A percentile compares a stretch with the other conserved stretches of the same genome.
These are phyloP conservation scores for Plasmodium coatneyi DNA, from an alignment of 169 alveolate genomes.

Conservation along the genomic window DNA sequence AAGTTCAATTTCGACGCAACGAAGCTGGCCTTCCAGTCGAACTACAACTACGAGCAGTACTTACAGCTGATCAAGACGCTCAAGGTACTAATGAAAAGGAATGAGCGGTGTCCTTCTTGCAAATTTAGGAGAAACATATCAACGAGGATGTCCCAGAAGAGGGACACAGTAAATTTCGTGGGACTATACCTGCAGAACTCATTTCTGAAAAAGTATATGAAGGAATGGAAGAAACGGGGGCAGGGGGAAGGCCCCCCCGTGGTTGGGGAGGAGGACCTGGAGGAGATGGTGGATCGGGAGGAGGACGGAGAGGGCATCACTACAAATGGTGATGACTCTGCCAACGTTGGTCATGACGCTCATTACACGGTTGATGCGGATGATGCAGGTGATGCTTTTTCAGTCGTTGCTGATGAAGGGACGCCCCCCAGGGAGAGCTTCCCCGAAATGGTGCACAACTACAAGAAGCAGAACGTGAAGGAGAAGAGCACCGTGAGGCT, in stretches of 20 bases:
- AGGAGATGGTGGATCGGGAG: constrained; percentile 25
- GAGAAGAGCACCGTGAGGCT: constrained; percentile 83
- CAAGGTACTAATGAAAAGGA: constrained; percentile 8
- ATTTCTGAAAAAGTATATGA: constrained; percentile 70
- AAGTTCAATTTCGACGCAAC: constrained; percentile 25
- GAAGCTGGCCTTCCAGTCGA: constrained; percentile 46
- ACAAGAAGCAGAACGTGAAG: constrained; percentile 80
- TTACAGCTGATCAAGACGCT: constrained; percentile 8
- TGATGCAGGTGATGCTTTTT: too few relatives aligned
- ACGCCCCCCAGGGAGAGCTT: constrained; percentile 19
- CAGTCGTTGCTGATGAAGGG: neutral
- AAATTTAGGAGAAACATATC: constrained; percentile 7
- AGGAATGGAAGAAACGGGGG: constrained; percentile 43
- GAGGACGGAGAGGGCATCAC: neutral
- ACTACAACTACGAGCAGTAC: constrained; percentile 65
- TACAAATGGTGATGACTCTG: neutral
- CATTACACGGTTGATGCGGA: too few relatives aligned
- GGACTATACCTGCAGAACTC: constrained; percentile 9
- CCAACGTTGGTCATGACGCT: neutral
- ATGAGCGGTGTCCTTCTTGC: constrained; percentile 1
- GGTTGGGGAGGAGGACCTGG: constrained; percentile 37
- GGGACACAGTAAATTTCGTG: constrained; percentile 35
- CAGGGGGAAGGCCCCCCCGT: constrained; percentile 45
- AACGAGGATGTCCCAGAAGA: constrained; percentile 11
- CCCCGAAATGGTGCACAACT: constrained; percentile 41